Percentiles rank a stretch among this genome's conserved stretches.
phyloP scores from a whole-genome alignment of 129 eudicot genomes.

The Pittosporum tobira region DNA sequence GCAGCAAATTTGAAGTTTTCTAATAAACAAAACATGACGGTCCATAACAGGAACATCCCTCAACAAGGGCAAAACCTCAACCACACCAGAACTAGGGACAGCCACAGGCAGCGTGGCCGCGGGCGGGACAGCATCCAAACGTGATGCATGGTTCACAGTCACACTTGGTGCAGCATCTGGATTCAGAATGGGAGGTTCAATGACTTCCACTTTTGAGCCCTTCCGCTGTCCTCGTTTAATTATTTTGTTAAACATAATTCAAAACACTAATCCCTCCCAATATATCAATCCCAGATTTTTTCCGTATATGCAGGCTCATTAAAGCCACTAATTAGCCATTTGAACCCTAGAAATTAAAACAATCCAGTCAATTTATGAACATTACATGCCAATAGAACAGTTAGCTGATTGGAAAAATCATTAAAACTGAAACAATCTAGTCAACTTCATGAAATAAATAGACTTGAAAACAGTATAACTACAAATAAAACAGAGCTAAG shows the following conservation, averaged over 20 bases:
- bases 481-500: background rate
- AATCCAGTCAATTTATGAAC: too few relatives aligned
- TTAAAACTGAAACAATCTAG: slow-evolving; percentile 9
- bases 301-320: slow-evolving; percentile 14
- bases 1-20: slow-evolving; percentile 45
- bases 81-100: slow-evolving; percentile 27
- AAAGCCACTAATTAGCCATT: slow-evolving; percentile 27
- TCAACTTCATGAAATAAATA: background rate
- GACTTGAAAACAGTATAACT: background rate
- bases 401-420: too few relatives aligned
- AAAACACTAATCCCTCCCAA: slow-evolving; percentile 10
- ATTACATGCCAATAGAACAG: too few relatives aligned
- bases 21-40: slow-evolving; percentile 44
- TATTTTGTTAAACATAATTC: slow-evolving; percentile 41
- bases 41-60: slow-evolving; percentile 49
- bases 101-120: slow-evolving; percentile 19
- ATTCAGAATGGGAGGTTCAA: slow-evolving; percentile 50
- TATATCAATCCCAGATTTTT: slow-evolving; percentile 4
- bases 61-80: slow-evolving; percentile 53
- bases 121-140: slow-evolving; percentile 19
- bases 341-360: slow-evolving; percentile 25
- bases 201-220: slow-evolving; percentile 40
- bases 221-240: slow-evolving; percentile 42
- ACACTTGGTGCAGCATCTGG: slow-evolving; percentile 31
- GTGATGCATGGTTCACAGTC: slow-evolving; percentile 60